A percentile compares a stretch with the other conserved stretches of the same genome.
These are phyloP conservation scores for Fusarium hostae DNA, from an alignment of 2,329 filamentous ascomycete species.

Conservation along the genomic window DNA sequence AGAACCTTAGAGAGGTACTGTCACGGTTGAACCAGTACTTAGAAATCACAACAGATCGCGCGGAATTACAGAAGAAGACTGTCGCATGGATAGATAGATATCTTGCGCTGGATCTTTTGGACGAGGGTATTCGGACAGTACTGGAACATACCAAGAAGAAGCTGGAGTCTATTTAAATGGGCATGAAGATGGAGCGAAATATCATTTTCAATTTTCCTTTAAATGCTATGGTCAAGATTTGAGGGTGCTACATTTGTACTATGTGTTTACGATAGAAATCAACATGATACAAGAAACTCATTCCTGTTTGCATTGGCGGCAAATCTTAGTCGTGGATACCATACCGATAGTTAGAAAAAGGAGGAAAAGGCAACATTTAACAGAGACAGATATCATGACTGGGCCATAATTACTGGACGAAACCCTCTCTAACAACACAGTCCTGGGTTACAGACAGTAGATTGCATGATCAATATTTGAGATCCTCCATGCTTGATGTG, in stretches of 20 bases:
- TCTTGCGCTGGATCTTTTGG: conserved; percentile 61
- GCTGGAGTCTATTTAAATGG: conserved; percentile 27
- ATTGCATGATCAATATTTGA: not conserved
- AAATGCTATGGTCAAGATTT: not conserved
- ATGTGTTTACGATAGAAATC: not conserved
- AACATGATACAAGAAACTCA: not conserved
- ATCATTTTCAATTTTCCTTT: not conserved
- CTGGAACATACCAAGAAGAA: conserved; percentile 62
- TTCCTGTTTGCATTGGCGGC: not conserved
- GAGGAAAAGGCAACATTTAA: not conserved
- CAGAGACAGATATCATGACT: not conserved
- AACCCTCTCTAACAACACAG: not conserved
- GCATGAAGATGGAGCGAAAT: conserved; percentile 2
- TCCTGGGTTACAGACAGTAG: not conserved
- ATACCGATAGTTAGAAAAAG: not conserved
- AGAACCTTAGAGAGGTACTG: conserved; percentile 74
- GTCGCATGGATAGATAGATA: conserved; percentile 66
- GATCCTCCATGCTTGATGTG: not conserved
- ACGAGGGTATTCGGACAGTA: conserved; percentile 66
- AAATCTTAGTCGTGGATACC: not conserved
- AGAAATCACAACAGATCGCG: conserved; percentile 58
- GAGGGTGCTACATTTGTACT: not conserved
- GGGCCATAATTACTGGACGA: not conserved
- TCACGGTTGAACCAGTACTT: conserved; percentile 66
- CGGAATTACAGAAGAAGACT: conserved; percentile 60